These are phyloP conservation scores for Didymellaceae sp. DNA, from an alignment of 2,329 filamentous ascomycete genomes.

Conservation along the genomic window DNA sequence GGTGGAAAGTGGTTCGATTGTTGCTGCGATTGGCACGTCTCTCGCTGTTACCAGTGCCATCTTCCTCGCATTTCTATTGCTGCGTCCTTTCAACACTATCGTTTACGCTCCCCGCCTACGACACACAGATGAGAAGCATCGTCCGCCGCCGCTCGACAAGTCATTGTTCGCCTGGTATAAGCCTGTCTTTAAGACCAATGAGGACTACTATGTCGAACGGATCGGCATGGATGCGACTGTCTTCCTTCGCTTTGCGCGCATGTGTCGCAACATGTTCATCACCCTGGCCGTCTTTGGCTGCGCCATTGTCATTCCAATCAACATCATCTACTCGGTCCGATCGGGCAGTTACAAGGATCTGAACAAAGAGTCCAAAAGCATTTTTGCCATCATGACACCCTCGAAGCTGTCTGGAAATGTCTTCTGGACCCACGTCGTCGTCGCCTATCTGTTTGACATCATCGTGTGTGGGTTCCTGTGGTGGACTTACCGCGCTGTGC, in stretches of 20 bases:
- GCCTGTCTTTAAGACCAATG: slow-evolving; percentile 78
- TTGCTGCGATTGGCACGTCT: slow-evolving; percentile 81
- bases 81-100: slow-evolving; percentile 88
- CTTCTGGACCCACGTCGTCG: slow-evolving; percentile 66
- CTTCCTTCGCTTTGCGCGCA: slow-evolving; percentile 85
- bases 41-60: slow-evolving; percentile 76
- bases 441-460: slow-evolving; percentile 72
- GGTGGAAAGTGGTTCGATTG: slow-evolving; percentile 69
- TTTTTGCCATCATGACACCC: slow-evolving; percentile 46
- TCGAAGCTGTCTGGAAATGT: slow-evolving; percentile 56
- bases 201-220: slow-evolving; percentile 77
- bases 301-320: slow-evolving; percentile 80
- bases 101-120: slow-evolving; percentile 96
- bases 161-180: slow-evolving; percentile 87
- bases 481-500: slow-evolving; percentile 83
- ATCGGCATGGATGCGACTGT: slow-evolving; percentile 90
- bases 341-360: slow-evolving; percentile 18
- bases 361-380: slow-evolving; percentile 14
- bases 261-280: slow-evolving; percentile 91
- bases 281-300: slow-evolving; percentile 75
- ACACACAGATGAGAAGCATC: slow-evolving; percentile 87
- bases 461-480: slow-evolving; percentile 82
- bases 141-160: slow-evolving; percentile 84
- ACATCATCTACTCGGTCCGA: slow-evolving; percentile 55
- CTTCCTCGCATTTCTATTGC: slow-evolving; percentile 81